phyloP scores from a whole-genome alignment of 2,329 filamentous ascomycete genomes.

The Dactylellina haptotyla region DNA sequence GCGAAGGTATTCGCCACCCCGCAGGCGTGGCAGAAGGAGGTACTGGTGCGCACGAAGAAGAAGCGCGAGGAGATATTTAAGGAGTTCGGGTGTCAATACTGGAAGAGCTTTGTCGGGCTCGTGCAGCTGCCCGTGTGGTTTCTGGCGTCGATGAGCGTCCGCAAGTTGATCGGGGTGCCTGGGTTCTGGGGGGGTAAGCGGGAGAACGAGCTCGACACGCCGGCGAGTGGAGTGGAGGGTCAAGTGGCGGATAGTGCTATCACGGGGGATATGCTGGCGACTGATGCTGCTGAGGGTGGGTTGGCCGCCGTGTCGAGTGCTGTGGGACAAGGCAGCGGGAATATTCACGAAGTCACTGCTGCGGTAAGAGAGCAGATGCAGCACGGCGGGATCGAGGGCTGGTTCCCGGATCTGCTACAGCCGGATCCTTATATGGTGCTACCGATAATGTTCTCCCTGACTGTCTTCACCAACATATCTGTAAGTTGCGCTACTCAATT shows the following conservation, averaged over 20 bases:
- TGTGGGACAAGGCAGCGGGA: not conserved
- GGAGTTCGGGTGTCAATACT: conserved; percentile 55
- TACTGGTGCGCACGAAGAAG: conserved; percentile 19
- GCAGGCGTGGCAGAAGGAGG: conserved; percentile 53
- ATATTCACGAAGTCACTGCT: not conserved
- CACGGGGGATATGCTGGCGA: not conserved
- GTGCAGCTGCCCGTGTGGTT: conserved; percentile 57
- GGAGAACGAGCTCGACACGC: not conserved
- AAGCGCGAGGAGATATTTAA: conserved; percentile 55
- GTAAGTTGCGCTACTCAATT: no score
- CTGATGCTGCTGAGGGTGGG: conserved; percentile 6
- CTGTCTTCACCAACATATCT: conserved; percentile 55
- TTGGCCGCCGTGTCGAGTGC: no score
- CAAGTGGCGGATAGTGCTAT: not conserved
- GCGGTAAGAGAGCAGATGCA: conserved; percentile 36
- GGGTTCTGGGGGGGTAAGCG: conserved; percentile 1
- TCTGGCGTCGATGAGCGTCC: conserved; percentile 53
- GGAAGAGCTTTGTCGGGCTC: conserved; percentile 56
- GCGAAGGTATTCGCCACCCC: conserved; percentile 33
- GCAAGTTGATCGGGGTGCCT: conserved; percentile 38
- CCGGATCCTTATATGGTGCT: conserved; percentile 55
- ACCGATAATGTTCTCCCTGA: conserved; percentile 54
- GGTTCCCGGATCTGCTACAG: conserved; percentile 55
- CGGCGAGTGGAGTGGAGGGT: not conserved
- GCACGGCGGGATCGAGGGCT: conserved; percentile 41